Evolutionary conservation across 805 yeast genomes (phyloP), one percentile per base, ranked within the genome.

Genomic region (Yarrowia keelungensis): DNA sequence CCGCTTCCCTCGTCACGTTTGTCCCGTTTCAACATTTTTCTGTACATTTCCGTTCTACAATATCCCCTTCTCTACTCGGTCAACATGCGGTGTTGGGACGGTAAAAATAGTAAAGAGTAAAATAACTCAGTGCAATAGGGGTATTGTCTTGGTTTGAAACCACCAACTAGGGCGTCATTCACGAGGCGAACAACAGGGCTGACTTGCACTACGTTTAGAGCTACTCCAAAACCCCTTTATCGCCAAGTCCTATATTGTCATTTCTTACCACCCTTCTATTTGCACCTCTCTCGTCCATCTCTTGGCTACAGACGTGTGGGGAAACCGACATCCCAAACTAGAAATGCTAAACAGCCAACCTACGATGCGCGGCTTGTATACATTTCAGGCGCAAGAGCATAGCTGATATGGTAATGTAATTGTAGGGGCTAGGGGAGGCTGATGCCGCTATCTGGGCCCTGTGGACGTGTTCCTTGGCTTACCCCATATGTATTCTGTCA

Each of bases 301-400:
- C 45, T 53, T 22, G 46, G 61, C 61, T 54, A 36, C 58, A 35
- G 42, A 35, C 59, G 59, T 53, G 62, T 56, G 62, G 62, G 62
- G 62, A 56, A 56, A 42, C 62, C n/a, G 47, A 26, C 62, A 36
- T 56, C 62, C 62, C 47, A 56, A 56, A 14, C 47, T 56, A 56
- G 62, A 56, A 56, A 56, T 56, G 47, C 32, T 56, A 56, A 56
- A 56, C 62, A 56, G 62, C 47, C 58, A 15, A 39, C 43, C 16
- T 15, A 11, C 22, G 47, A 41, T 41, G 62, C 62, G 39, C 62
- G 62, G 62, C 62, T 56, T 22, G 62, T 26, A 35, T 42, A 56
- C 62, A 26, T 41, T 42, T 56, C 47, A 56, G 62, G 62, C 47
- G 62, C 62, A 41, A 56, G 58, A 10, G 9, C 2, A 51, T 10